Conservation (phyloP, 2,329 filamentous ascomycete genomes). For the Pseudogymnoascus sp. region DNA sequence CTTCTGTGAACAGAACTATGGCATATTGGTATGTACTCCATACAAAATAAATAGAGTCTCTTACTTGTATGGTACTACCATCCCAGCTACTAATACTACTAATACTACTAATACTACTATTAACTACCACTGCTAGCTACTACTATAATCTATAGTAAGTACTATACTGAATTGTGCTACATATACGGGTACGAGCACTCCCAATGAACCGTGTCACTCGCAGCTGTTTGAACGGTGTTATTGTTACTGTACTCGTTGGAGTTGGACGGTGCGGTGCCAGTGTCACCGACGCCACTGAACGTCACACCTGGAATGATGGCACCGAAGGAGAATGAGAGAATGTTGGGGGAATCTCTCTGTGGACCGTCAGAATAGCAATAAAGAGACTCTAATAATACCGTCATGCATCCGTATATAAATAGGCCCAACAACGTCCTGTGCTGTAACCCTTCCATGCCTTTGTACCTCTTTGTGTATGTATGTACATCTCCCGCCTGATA, state of each 20-base stretch:
- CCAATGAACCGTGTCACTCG: background rate
- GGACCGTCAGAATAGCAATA: background rate
- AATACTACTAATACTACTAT: background rate
- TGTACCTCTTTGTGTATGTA: background rate
- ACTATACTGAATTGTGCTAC: background rate
- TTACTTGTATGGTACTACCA: background rate
- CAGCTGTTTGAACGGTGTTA: background rate
- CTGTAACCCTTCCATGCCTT: constrained; percentile 1
- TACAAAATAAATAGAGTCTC: background rate
- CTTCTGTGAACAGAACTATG: background rate
- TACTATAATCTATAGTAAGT: background rate
- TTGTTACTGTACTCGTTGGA: background rate
- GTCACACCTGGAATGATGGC: background rate
- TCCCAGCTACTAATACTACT: background rate
- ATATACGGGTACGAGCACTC: background rate
- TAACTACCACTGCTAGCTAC: no score
- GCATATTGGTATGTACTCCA: background rate
- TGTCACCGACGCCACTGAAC: background rate
- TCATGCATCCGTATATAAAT: background rate
- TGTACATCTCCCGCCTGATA: constrained; percentile 1
- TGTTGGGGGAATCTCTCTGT: background rate
- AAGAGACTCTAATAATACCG: background rate
- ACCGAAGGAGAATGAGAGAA: background rate
- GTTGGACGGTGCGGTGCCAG: background rate
- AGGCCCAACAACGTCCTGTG: background rate